Conservation (phyloP, 2,329 filamentous ascomycete species). For the Epichloe uncinata region DNA sequence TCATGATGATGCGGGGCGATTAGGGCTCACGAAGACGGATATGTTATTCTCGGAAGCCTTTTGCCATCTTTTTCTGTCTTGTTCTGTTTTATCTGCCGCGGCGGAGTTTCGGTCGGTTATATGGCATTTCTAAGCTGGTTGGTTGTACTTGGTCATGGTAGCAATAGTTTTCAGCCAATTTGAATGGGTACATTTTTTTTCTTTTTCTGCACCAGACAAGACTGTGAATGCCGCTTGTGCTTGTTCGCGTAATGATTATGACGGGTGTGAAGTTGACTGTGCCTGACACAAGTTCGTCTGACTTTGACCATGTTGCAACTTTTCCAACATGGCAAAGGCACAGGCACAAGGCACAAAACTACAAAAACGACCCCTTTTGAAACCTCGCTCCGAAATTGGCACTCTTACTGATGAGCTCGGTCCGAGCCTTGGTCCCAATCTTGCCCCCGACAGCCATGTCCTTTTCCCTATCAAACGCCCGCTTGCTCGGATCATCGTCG, state of each 20-base stretch:
- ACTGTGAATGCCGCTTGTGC: too few species aligned
- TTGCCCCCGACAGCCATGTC: constrained; percentile 71
- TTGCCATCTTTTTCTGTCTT: constrained; percentile 8
- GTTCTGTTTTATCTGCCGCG: constrained; percentile 15
- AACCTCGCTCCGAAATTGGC: constrained; percentile 75
- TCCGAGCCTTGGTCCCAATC: constrained; percentile 59
- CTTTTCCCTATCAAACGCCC: constrained; percentile 84
- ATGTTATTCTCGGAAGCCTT: constrained; percentile 12
- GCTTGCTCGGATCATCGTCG: constrained; percentile 81
- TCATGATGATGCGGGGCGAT: background rate
- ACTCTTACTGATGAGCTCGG: constrained; percentile 66
- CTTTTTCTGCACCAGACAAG: too few species aligned
- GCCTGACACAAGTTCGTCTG: too few species aligned
- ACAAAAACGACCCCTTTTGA: constrained; percentile 54
- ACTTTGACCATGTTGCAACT: too few species aligned
- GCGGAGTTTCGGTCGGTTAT: constrained; percentile 20
- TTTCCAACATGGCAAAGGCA: too few species aligned
- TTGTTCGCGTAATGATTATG: too few species aligned
- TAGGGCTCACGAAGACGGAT: constrained; percentile 8
- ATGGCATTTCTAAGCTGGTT: constrained; percentile 15
- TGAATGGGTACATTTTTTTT: background rate
- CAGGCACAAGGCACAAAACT: background rate
- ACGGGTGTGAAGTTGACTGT: too few species aligned
- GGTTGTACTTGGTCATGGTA: constrained; percentile 6
- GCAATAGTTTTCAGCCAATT: background rate